Percentiles rank a stretch among this genome's conserved stretches.
Evolutionary conservation across 1,284 basidiomycete genomes (phyloP).

Genomic region (Erythrobasidium hasegawianum): DNA sequence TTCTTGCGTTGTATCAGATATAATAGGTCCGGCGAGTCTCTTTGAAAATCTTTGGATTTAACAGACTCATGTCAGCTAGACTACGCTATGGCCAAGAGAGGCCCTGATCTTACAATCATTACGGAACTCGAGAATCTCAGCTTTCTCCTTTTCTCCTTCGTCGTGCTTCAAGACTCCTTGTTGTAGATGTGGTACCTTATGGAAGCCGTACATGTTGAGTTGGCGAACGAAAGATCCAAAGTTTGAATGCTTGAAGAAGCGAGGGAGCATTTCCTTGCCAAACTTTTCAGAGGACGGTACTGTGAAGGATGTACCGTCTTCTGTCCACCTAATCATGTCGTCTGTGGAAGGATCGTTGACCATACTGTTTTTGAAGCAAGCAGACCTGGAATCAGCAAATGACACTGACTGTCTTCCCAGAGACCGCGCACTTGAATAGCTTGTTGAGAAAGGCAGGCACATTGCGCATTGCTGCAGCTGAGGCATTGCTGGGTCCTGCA

Average conservation of each 20-base stretch:
- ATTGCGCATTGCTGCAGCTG: slow-evolving; percentile 4
- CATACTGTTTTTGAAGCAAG: slow-evolving; percentile 60
- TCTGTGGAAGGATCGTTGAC: slow-evolving; percentile 79
- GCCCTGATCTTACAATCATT: slow-evolving; percentile 22
- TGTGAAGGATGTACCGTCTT: slow-evolving; percentile 83
- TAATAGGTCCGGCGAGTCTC: slow-evolving; percentile 85
- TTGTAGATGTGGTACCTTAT: slow-evolving; percentile 75
- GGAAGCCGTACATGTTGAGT: slow-evolving; percentile 96
- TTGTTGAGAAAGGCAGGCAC: slow-evolving; percentile 84
- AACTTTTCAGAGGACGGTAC: slow-evolving; percentile 91
- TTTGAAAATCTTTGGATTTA: slow-evolving; percentile 72
- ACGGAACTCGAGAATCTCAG: slow-evolving; percentile 53
- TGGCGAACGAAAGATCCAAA: slow-evolving; percentile 92
- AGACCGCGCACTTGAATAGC: slow-evolving; percentile 67
- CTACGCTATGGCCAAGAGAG: background rate
- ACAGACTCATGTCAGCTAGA: slow-evolving; percentile 59
- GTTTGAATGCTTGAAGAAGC: slow-evolving; percentile 95
- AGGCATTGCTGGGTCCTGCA: no score
- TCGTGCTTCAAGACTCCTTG: slow-evolving; percentile 79
- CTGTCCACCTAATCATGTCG: slow-evolving; percentile 83
- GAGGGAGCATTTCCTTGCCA: slow-evolving; percentile 80
- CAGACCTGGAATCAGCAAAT: slow-evolving; percentile 33
- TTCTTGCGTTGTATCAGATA: slow-evolving; percentile 80
- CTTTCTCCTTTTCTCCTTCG: slow-evolving; percentile 72
- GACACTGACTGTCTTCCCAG: slow-evolving; percentile 6